Conservation (phyloP, 2,329 filamentous ascomycete genomes). For the Cryphonectria radicalis region DNA sequence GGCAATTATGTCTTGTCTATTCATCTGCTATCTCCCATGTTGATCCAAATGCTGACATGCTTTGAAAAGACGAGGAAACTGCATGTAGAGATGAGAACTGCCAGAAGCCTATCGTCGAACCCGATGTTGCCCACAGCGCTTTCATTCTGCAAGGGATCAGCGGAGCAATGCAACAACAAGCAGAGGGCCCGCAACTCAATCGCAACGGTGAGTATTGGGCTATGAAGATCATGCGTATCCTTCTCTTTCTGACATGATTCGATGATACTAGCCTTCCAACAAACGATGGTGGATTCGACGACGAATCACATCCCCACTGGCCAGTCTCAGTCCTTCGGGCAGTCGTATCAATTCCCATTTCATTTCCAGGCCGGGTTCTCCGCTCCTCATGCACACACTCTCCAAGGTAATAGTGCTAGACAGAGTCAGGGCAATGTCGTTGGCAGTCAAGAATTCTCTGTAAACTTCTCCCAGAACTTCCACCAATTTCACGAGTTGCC, state of each 20-base stretch:
- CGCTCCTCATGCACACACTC: neutral
- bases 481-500: neutral
- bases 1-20: neutral
- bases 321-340: conserved; percentile 4
- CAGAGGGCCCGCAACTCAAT: neutral
- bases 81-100: conserved; percentile 33
- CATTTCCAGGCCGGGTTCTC: neutral
- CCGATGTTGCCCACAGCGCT: conserved; percentile 34
- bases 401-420: neutral
- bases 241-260: neutral
- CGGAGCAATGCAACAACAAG: conserved; percentile 20
- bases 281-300: neutral
- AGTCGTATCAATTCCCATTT: conserved; percentile 8
- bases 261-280: neutral
- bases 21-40: neutral
- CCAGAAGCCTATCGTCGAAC: conserved; percentile 33
- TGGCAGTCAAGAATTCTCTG: neutral
- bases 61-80: conserved; percentile 33
- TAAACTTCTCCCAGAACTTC: conserved; percentile 1
- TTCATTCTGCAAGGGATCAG: conserved; percentile 32
- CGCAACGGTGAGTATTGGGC: neutral
- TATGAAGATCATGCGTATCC: neutral
- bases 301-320: neutral
- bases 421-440: neutral
- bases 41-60: neutral